Evolutionary conservation across 257 asterid species (phyloP).

Genomic region (Knoxia roxburghii): DNA sequence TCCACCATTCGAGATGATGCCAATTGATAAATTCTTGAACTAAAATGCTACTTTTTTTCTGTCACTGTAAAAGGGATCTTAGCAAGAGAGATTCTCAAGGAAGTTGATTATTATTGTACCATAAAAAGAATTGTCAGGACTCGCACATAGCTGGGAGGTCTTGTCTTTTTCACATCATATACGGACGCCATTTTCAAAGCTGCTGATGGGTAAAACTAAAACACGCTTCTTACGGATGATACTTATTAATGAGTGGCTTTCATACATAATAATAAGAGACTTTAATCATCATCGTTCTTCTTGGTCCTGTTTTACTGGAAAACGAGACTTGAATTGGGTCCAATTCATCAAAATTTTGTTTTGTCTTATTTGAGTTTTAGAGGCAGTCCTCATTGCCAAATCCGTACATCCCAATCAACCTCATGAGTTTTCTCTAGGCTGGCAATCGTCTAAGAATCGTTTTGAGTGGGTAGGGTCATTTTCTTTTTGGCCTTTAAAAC

Average conservation of each 20-base stretch:
- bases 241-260: conserved; percentile 35
- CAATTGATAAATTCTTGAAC: conserved; percentile 1
- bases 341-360: conserved; percentile 25
- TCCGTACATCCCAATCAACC: conserved; percentile 31
- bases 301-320: conserved; percentile 30
- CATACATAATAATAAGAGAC: conserved; percentile 38
- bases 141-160: conserved; percentile 34
- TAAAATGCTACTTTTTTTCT: background rate
- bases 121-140: conserved; percentile 26
- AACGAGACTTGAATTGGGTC: conserved; percentile 13
- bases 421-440: conserved; percentile 39
- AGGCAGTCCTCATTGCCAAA: conserved; percentile 24
- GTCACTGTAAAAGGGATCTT: conserved; percentile 1
- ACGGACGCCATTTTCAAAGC: conserved; percentile 39
- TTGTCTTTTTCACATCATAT: conserved; percentile 50
- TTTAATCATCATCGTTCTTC: conserved; percentile 25
- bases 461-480: conserved; percentile 15
- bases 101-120: conserved; percentile 23
- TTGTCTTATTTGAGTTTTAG: conserved; percentile 33
- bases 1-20: background rate
- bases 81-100: background rate
- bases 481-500: conserved; percentile 13
- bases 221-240: conserved; percentile 38
- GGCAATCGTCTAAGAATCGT: conserved; percentile 28
- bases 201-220: conserved; percentile 29